Evolutionary conservation across 2,329 filamentous ascomycete genomes (phyloP), one percentile per base, ranked within the genome.

Genomic region (Atkinsonella texensis): DNA sequence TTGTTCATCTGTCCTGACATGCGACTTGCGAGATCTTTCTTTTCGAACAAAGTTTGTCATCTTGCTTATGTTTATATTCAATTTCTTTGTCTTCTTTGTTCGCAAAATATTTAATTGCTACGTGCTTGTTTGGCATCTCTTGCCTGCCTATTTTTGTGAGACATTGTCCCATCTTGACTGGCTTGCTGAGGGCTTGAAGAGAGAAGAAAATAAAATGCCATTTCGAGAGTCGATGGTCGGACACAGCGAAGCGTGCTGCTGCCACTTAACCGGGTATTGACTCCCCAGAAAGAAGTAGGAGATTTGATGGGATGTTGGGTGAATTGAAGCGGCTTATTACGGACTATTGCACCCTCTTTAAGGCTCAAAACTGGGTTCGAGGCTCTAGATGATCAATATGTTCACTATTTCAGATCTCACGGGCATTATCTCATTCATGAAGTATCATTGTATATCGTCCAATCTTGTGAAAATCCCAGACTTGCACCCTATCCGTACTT

Each of bases 1-100:
- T 65, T 64, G 63, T 64, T 63, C 58, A 61, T 63, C 63, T 62
- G 60, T 62, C 60, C 56, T 58, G 55, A 54, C 53, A 53, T 48
- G 52, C 49, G 38, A 41, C 49, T 41, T 51, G 44, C 52, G 41
- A 40, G 17, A 48, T 39, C 40, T 46, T 28, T 48, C 13, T 32
- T 44, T 42, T 44, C 10, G 28, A 28, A 28, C 28, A 18, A 8
- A 13, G 53, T 57, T 55, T 52, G 50, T 58, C 56, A 38, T 54
- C 51, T 54, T 51, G 48, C 23, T 51, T 52, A 33, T 53, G 40
- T 31, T 50, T 50, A 39, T 43, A 50, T 23, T 35, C 23, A 52
- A 41, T 20, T 52, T 38, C 23, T 28, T 44, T 17, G 44, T 31
- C 33, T 39, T 39, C 43, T 47, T 32, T 40, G 18, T 4, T 38